phyloP scores from a whole-genome alignment of 2,329 filamentous ascomycete species.

The Elsinoe batatas region DNA sequence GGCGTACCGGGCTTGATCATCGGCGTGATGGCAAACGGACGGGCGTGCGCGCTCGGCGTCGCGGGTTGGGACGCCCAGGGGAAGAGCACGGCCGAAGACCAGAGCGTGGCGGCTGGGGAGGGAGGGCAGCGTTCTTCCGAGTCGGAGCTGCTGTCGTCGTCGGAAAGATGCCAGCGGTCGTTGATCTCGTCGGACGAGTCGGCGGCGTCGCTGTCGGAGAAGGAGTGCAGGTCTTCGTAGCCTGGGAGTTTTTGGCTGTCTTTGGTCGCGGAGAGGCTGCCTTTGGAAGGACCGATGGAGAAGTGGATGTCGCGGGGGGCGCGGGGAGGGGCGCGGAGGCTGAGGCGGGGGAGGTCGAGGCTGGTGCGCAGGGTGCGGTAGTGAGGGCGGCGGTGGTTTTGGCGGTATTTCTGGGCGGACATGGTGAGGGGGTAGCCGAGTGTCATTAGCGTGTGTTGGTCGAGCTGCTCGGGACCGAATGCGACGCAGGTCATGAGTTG shows the following conservation, averaged over 20 bases:
- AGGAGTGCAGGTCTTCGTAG: slow-evolving; percentile 8
- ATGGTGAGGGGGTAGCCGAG: slow-evolving; percentile 16
- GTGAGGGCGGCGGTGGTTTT: neutral
- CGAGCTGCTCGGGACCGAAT: slow-evolving; percentile 56
- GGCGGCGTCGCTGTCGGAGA: slow-evolving; percentile 23
- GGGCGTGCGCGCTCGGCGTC: slow-evolving; percentile 18
- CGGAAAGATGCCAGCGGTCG: slow-evolving; percentile 20
- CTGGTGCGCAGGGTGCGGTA: slow-evolving; percentile 11
- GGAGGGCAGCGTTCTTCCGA: slow-evolving; percentile 27
- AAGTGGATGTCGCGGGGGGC: neutral
- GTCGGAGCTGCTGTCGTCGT: slow-evolving; percentile 24
- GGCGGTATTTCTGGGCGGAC: neutral
- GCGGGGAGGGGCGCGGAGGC: neutral
- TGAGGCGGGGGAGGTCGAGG: slow-evolving; percentile 1
- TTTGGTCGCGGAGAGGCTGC: neutral
- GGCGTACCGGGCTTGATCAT: slow-evolving; percentile 5
- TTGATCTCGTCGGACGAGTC: slow-evolving; percentile 19
- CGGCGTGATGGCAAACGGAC: slow-evolving; percentile 14
- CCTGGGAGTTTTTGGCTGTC: neutral
- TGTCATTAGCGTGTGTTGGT: slow-evolving; percentile 36
- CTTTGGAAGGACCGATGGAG: neutral
- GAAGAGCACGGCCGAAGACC: slow-evolving; percentile 20
- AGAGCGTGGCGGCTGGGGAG: slow-evolving; percentile 23
- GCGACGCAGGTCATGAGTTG: slow-evolving; percentile 57
- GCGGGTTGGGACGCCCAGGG: slow-evolving; percentile 25